phyloP scores from a whole-genome alignment of 345 rosid species.

The Iberis pinnata region DNA sequence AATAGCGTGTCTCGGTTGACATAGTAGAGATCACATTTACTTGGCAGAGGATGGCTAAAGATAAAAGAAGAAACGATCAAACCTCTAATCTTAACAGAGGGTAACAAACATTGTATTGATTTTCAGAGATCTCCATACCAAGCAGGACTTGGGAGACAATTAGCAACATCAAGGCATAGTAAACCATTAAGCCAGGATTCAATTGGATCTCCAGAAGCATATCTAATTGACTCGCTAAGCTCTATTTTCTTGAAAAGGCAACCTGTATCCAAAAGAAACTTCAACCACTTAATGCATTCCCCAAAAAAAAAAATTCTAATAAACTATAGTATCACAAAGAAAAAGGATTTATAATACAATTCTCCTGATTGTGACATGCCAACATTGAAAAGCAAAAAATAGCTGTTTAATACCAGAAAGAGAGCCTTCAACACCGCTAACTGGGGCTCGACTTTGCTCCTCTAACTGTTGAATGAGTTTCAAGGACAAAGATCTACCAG shows the following conservation, averaged over 20 bases:
- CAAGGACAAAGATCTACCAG: constrained; percentile 93
- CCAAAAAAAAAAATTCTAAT: neutral
- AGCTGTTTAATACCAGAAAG: constrained; percentile 50
- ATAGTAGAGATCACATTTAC: constrained; percentile 87
- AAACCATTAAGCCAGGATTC: constrained; percentile 89
- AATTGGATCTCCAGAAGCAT: constrained; percentile 81
- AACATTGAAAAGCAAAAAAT: constrained; percentile 16
- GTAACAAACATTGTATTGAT: neutral
- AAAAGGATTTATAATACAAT: neutral
- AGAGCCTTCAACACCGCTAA: constrained; percentile 58
- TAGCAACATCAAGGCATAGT: constrained; percentile 84
- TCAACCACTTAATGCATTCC: constrained; percentile 9
- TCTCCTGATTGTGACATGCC: neutral
- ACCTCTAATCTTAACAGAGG: neutral
- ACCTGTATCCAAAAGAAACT: constrained; percentile 41
- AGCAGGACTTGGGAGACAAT: constrained; percentile 55
- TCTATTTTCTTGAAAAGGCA: constrained; percentile 86
- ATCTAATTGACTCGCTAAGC: constrained; percentile 86
- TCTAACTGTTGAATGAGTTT: constrained; percentile 89
- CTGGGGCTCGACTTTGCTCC: constrained; percentile 64
- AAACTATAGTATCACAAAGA: neutral
- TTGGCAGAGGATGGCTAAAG: constrained; percentile 72
- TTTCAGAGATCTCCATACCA: constrained; percentile 20
- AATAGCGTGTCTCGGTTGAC: constrained; percentile 90
- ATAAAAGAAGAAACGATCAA: constrained; percentile 12